Evolutionary conservation across 495 filamentous ascomycete species (phyloP).

Genomic region (Talaromyces adpressus): DNA sequence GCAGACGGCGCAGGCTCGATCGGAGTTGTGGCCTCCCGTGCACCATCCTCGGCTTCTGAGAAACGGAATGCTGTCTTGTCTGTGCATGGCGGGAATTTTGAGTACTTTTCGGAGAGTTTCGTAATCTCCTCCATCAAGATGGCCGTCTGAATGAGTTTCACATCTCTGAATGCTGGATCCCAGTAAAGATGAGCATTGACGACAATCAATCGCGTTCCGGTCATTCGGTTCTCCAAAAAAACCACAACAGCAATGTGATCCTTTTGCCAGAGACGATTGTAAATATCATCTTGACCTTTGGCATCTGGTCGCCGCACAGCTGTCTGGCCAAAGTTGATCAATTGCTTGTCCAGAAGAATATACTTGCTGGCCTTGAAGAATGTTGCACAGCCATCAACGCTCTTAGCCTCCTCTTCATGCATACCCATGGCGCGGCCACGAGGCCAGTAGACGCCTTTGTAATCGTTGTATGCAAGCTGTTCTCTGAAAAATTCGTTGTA

Average conservation of each 20-base stretch:
- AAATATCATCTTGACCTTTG: slow-evolving; percentile 92
- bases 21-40: slow-evolving; percentile 39
- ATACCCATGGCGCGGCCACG: slow-evolving; percentile 84
- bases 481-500: slow-evolving; percentile 85
- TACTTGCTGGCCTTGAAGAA: slow-evolving; percentile 93
- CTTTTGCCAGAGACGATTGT: slow-evolving; percentile 95
- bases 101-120: slow-evolving; percentile 75
- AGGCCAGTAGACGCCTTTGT: slow-evolving; percentile 88
- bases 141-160: slow-evolving; percentile 90
- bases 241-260: slow-evolving; percentile 89
- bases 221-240: slow-evolving; percentile 84
- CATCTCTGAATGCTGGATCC: slow-evolving; percentile 84
- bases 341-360: slow-evolving; percentile 83
- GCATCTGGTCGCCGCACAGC: slow-evolving; percentile 92
- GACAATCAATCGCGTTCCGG: slow-evolving; percentile 81
- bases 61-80: slow-evolving; percentile 73
- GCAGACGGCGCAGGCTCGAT: slow-evolving; percentile 56
- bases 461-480: slow-evolving; percentile 73
- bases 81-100: slow-evolving; percentile 63
- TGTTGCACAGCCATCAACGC: slow-evolving; percentile 90
- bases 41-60: slow-evolving; percentile 47
- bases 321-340: slow-evolving; percentile 84
- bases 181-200: slow-evolving; percentile 92
- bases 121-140: slow-evolving; percentile 88
- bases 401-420: slow-evolving; percentile 76